Evolutionary conservation across 2,329 filamentous ascomycete genomes (phyloP), one percentile per base, ranked within the genome.

Genomic region (Claviceps citrina): DNA sequence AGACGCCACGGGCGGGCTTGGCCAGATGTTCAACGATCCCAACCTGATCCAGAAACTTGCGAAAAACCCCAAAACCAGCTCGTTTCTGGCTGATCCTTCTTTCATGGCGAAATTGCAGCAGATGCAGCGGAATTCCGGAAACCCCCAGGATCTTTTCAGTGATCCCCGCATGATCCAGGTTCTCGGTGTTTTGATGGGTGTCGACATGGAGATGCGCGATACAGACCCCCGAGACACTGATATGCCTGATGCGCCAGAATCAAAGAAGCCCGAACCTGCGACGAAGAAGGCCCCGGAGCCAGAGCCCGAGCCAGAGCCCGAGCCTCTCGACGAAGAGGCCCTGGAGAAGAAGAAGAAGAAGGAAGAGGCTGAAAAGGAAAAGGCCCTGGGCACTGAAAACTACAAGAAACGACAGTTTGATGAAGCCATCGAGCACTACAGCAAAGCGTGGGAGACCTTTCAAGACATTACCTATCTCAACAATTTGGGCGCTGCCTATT

Each of bases 401-500:
- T 98, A 98, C 73, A 98, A 98, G 79, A 96, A 96, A 75, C 81
- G 85, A 51, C 79, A 95, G 57, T 95, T 98, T 50, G 91, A 96
- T 53, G 78, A 82, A 55, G 91, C 91, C 38, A 95, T 98, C 53
- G 76, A 79, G 56, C 85, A 98, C 67, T 98, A 98, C 70, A 74
- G 62, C 58, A 93, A 93, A 61, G 91, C 91, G 0, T 98, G 91
- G 91, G 87, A 94, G 44, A 63, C 83, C 30, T 71, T 84, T 74
- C 91, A 95, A 70, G 91, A 98, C 54, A 93, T 98, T 54, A 91
- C 89, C 13, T 98, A 98, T 64, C 72, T 96, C 44, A 98, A 93
- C 68, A 98, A 98, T 64, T 73, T 93, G 25, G 85, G 86, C 44
- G 91, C 91, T 3, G 91, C 89, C 44, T 77, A 93, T 54, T 96